Base-by-base conservation (phyloP, 768 basidiomycete genomes). In the Pisolithus marmoratus region DNA sequence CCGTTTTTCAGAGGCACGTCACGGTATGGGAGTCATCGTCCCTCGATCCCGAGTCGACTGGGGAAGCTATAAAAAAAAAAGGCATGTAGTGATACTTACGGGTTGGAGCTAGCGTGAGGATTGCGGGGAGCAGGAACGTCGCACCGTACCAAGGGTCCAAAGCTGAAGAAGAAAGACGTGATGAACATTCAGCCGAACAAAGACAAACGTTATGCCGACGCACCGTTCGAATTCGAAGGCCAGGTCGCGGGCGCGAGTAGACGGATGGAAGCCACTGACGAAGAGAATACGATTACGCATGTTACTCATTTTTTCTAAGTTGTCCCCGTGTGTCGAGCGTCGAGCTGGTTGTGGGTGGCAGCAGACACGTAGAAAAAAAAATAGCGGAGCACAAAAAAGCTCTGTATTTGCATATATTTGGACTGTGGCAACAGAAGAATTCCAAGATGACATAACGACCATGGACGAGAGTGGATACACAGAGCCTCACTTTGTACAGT, bases 191-290 rank as follows among this genome's bases (percentile, higher is more conserved):
- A 12, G 14, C 46, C 34, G 6, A 24, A 34, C 8, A 26, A 45
- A 53, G 22, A 45, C 52, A 19, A 1, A 26, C 38, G 46, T 46
- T 5, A 5, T 7, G 19, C 36, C 7, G 2, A 67, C 74, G 43
- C 53, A 90, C 90, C 85, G 79, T 76, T 94, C 91, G 60, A 94
- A 93, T 67, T 92, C 90, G 60, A 72, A 88, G 2, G 91, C 91
- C 2, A 94, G 78, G 60, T 91, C 90, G 49, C 85, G 78, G 8
- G 91, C 90, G 22, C 89, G 82, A 3, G 88, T 91, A n/a, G 80
- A 70, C 5, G 86, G 84, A 59, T 89, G 84, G 62, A 93, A 93
- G 19, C 90, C 90, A 61, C 84, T 87, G 42, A 93, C 90, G 60
- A 90, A 93, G 54, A 92, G 79, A 57, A 91, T 92, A 57, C 90